Evolutionary conservation across 139 green algal genomes (phyloP).

Genomic region (Diplosphaera chodatii): DNA sequence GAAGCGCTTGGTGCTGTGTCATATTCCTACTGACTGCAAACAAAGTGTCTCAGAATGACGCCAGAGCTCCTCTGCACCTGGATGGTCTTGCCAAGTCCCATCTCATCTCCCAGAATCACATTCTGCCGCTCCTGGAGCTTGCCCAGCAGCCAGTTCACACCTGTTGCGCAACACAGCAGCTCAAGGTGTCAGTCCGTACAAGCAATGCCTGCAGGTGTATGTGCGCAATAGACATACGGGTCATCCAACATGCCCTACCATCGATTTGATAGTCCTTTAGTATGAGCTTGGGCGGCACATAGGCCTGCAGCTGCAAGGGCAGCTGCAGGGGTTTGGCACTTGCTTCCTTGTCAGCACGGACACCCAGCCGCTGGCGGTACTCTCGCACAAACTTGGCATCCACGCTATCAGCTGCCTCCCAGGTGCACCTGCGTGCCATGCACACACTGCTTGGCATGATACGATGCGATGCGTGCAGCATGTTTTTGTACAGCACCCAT

Average conservation of each 20-base stretch:
- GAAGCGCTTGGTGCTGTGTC: too few relatives aligned
- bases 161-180: constrained; percentile 6
- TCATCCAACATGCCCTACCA: too few relatives aligned
- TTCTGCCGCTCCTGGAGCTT: constrained; percentile 54
- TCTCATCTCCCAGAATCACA: constrained; percentile 76
- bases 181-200: too few relatives aligned
- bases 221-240: too few relatives aligned
- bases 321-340: not conserved
- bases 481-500: too few relatives aligned
- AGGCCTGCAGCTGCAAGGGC: not conserved
- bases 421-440: constrained; percentile 2
- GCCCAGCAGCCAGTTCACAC: constrained; percentile 29
- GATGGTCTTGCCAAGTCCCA: constrained; percentile 64
- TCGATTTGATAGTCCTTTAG: constrained; percentile 23
- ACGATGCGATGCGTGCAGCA: too few relatives aligned
- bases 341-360: not conserved
- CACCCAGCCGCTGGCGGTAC: constrained; percentile 14
- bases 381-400: not conserved
- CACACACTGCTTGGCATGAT: too few relatives aligned
- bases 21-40: not conserved
- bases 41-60: not conserved
- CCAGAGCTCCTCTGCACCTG: too few relatives aligned
- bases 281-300: not conserved
- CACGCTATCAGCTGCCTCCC: constrained; percentile 5
- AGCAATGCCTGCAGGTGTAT: too few relatives aligned